These are phyloP conservation scores for Moesziomyces globuligerus DNA, from an alignment of 1,284 basidiomycete species.

Conservation along the genomic window DNA sequence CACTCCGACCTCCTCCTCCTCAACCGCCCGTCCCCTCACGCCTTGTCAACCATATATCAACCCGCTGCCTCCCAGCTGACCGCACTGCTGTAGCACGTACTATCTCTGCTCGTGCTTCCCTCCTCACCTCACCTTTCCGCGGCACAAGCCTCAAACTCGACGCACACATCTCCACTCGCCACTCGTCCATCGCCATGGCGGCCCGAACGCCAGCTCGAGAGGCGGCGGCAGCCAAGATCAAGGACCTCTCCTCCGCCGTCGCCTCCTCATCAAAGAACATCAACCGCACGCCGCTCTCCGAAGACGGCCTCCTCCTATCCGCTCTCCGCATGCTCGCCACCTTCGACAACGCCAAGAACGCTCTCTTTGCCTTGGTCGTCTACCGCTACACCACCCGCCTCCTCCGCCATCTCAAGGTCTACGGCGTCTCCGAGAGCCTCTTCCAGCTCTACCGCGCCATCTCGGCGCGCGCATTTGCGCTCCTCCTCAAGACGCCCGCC, in stretches of 20 bases:
- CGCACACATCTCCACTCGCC: background rate
- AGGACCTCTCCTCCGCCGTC: conserved; percentile 11
- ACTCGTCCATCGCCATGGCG: conserved; percentile 13
- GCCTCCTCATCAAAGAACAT: conserved; percentile 2
- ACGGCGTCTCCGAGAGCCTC: conserved; percentile 51
- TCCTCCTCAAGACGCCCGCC: conserved; percentile 59
- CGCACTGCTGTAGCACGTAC: no score
- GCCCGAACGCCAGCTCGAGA: conserved; percentile 67
- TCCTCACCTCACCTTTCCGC: no score
- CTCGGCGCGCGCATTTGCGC: conserved; percentile 39
- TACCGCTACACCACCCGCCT: conserved; percentile 43
- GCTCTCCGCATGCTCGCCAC: conserved; percentile 30
- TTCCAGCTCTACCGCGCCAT: conserved; percentile 54
- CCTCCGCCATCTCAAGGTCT: conserved; percentile 55
- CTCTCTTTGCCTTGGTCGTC: conserved; percentile 54
- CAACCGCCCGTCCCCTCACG: background rate
- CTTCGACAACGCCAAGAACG: conserved; percentile 53
- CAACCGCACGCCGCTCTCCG: background rate
- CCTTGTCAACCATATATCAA: no score
- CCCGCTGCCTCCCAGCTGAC: no score
- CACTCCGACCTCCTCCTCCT: no score
- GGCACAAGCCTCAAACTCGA: no score
- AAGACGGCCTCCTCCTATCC: conserved; percentile 24
- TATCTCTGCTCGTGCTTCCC: no score
- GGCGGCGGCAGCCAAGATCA: conserved; percentile 65